Evolutionary conservation across 2,329 filamentous ascomycete genomes (phyloP).

Genomic region (Dothidotthia symphoricarpi): DNA sequence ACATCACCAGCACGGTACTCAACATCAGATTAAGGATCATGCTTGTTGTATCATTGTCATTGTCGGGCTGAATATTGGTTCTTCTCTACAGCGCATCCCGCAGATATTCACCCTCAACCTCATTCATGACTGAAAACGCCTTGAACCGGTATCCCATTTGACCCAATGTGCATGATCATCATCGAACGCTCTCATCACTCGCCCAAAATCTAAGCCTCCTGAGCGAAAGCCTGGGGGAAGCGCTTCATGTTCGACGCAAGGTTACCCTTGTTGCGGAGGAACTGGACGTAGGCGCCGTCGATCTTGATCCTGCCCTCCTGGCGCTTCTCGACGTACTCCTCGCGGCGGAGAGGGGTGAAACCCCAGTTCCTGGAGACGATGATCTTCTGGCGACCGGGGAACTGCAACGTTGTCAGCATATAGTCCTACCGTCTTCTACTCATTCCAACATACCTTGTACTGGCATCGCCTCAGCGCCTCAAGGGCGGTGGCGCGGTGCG

Average conservation of each 20-base stretch:
- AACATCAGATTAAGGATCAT: too few relatives aligned
- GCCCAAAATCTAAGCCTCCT: constrained; percentile 33
- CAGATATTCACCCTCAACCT: constrained; percentile 28
- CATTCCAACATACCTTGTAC: constrained; percentile 69
- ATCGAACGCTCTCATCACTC: constrained; percentile 22
- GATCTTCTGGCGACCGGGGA: constrained; percentile 99
- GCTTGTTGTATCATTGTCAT: constrained; percentile 35
- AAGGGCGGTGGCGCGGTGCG: constrained; percentile 86
- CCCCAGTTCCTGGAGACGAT: constrained; percentile 99
- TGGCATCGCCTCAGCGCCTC: constrained; percentile 98
- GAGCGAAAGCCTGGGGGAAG: constrained; percentile 87
- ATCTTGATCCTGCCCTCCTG: constrained; percentile 89
- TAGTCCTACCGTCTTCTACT: too few relatives aligned
- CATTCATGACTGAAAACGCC: constrained; percentile 38
- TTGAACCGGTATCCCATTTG: constrained; percentile 39
- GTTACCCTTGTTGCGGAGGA: constrained; percentile 90
- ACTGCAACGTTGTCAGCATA: constrained; percentile 44
- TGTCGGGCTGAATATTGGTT: constrained; percentile 31
- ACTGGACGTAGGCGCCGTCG: constrained; percentile 99
- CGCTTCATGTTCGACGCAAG: constrained; percentile 84
- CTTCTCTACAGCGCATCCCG: constrained; percentile 30
- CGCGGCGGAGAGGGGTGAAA: constrained; percentile 96
- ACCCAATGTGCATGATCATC: constrained; percentile 32
- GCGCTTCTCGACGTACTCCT: constrained; percentile 97
- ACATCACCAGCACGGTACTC: too few relatives aligned